A percentile compares a stretch with the other conserved stretches of the same genome.
Conservation (phyloP, 805 yeast species). For the Danielia oregonensis region DNA sequence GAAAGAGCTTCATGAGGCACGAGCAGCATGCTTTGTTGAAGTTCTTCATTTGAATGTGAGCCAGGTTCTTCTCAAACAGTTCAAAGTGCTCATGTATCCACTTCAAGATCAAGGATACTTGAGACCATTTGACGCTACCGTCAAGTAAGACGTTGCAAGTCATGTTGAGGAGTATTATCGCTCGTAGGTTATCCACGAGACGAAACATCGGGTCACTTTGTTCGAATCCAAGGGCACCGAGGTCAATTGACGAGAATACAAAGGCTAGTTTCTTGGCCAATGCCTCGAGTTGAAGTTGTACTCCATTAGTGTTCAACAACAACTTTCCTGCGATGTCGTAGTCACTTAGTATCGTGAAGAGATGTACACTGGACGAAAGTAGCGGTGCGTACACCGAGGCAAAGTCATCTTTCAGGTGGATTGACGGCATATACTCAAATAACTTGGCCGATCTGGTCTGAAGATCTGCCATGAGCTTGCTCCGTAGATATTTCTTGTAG, state of each 20-base stretch:
- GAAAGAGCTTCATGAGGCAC: conserved; percentile 22
- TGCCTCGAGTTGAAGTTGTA: conserved; percentile 28
- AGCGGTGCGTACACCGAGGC: conserved; percentile 1
- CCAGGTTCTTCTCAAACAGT: neutral
- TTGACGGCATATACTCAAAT: conserved; percentile 9
- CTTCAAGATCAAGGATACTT: conserved; percentile 20
- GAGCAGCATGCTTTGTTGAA: conserved; percentile 18
- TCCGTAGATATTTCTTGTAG: conserved; percentile 20
- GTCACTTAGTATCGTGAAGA: conserved; percentile 36
- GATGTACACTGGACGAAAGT: conserved; percentile 21
- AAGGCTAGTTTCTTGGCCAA: conserved; percentile 31
- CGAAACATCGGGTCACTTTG: conserved; percentile 1
- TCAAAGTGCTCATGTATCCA: conserved; percentile 23
- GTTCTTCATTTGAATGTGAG: neutral
- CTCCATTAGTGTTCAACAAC: conserved; percentile 17
- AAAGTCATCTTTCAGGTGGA: neutral
- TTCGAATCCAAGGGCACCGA: neutral
- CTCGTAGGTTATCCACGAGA: conserved; percentile 21
- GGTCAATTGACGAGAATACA: conserved; percentile 13
- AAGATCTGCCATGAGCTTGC: conserved; percentile 15
- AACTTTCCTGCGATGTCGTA: conserved; percentile 30
- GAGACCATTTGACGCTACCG: conserved; percentile 22
- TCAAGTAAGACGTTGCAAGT: conserved; percentile 26
- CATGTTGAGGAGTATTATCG: conserved; percentile 28
- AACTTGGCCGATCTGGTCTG: conserved; percentile 15